These are phyloP conservation scores for Aphanomyces stellatus DNA, from an alignment of 352 stramenopile genomes.

Conservation along the genomic window DNA sequence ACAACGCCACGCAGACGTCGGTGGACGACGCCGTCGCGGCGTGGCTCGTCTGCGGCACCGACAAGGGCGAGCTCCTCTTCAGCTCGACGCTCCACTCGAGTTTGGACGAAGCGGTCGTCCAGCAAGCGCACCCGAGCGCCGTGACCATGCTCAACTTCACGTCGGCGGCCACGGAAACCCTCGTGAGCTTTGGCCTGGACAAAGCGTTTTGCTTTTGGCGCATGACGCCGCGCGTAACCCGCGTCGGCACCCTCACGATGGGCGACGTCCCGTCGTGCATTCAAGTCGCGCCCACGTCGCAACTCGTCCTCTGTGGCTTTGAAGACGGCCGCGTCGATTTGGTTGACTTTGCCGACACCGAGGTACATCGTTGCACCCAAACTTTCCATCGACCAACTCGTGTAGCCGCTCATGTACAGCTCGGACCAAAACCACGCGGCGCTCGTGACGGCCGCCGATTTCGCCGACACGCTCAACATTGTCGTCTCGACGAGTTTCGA, in stretches of 20 bases:
- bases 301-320: slow-evolving; percentile 49
- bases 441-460: slow-evolving; percentile 52
- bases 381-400: background rate
- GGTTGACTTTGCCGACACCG: slow-evolving; percentile 33
- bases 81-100: slow-evolving; percentile 40
- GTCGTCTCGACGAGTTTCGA: slow-evolving; percentile 59
- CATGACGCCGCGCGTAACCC: slow-evolving; percentile 44
- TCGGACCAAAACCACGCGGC: slow-evolving; percentile 48
- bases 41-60: slow-evolving; percentile 55
- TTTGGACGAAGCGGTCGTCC: slow-evolving; percentile 33
- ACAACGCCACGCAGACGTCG: background rate
- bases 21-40: background rate
- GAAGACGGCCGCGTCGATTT: slow-evolving; percentile 51
- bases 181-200: slow-evolving; percentile 44
- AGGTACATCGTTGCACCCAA: background rate
- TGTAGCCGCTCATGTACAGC: slow-evolving; percentile 30
- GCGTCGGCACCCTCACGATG: slow-evolving; percentile 43
- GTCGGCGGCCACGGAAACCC: slow-evolving; percentile 35
- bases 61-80: slow-evolving; percentile 57
- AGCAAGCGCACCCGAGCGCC: slow-evolving; percentile 46
- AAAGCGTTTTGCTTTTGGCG: slow-evolving; percentile 45
- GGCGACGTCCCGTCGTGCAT: slow-evolving; percentile 44
- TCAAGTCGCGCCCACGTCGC: slow-evolving; percentile 36
- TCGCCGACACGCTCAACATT: slow-evolving; percentile 45
- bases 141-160: slow-evolving; percentile 32